These are phyloP conservation scores for Colletotrichum euphorbiae DNA, from an alignment of 2,329 filamentous ascomycete species.

Conservation along the genomic window DNA sequence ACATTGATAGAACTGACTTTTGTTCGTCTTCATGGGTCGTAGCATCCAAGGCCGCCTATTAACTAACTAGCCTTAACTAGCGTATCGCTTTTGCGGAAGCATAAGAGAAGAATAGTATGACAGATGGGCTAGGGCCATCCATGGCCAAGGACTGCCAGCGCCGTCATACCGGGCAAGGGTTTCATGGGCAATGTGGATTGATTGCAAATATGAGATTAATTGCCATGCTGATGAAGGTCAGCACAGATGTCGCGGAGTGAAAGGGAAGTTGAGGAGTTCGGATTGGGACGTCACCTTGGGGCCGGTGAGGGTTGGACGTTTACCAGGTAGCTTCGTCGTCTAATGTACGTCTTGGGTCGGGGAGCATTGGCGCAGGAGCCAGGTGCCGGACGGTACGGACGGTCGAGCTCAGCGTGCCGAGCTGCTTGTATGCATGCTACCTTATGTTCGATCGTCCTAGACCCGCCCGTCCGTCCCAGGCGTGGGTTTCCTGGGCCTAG, in stretches of 20 bases:
- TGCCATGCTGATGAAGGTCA: neutral
- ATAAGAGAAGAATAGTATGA: neutral
- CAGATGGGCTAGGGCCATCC: neutral
- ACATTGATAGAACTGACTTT: constrained; percentile 9
- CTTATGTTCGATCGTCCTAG: too few relatives aligned
- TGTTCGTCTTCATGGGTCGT: neutral
- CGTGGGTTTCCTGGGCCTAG: too few relatives aligned
- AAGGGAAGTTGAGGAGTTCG: neutral
- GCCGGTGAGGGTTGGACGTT: neutral
- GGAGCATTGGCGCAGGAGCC: constrained; percentile 11
- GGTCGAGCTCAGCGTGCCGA: too few relatives aligned
- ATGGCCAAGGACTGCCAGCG: neutral
- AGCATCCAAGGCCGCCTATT: neutral
- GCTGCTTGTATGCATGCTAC: too few relatives aligned
- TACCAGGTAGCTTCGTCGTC: constrained; percentile 8
- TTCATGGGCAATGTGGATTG: neutral
- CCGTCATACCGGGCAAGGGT: neutral
- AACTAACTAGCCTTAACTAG: too few relatives aligned
- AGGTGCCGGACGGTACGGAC: neutral
- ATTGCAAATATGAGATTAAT: constrained; percentile 6
- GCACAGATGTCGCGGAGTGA: neutral
- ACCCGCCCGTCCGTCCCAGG: too few relatives aligned
- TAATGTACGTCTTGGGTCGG: constrained; percentile 25
- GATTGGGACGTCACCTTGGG: neutral
- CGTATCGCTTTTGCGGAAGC: too few relatives aligned